Base-by-base conservation (phyloP, 148 eudicot species). In the Heliamphora exappendiculata region DNA sequence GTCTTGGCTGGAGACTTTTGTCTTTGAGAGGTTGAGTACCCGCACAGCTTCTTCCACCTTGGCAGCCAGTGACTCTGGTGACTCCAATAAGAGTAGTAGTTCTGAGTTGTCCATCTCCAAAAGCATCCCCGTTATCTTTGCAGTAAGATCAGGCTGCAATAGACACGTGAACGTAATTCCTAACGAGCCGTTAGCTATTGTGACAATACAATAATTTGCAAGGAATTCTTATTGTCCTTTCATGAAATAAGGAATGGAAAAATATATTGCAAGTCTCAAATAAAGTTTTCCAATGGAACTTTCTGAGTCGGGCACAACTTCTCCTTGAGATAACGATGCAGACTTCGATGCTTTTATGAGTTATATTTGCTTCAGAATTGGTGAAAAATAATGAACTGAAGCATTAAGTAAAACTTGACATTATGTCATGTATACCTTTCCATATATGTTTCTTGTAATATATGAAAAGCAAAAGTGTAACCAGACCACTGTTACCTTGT, bases 61-160 rank as follows among this genome's bases (percentile, higher is more conserved):
- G 0, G 84, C 72, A 5, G 82, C 80, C 79, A 92, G 77, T 3
- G 90, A 75, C 66, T 90, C 91, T 0, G 92, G 84, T 66, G 94
- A 90, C 63, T 92, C 91, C 80, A 92, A 84, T 20, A 90, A 57
- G 33, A 87, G 63, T 50, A 92, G 87, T 26, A 92, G 68, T 74
- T 90, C 92, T 0, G 89, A 20, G 68, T 90, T 92, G 83, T 92
- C 97, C 97, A 92, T 90, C 84, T 92, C 97, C 80, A 92, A 78
- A 57, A 92, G 83, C 97, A 90, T 92, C n/a, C 97, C 97, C 0
- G 97, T 92, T 12, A 92, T 84, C 83, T 92, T 92, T 49, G 82
- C 87, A 26, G 85, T 94, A 44, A 87, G 87, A 73, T 92, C 91
- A 63, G 97, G 92, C 94, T 92, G 80, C 80, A 67, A 70, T 17